These are phyloP conservation scores for Tetrapyrgos nigripes DNA, from an alignment of 1,284 basidiomycete genomes.

Conservation along the genomic window DNA sequence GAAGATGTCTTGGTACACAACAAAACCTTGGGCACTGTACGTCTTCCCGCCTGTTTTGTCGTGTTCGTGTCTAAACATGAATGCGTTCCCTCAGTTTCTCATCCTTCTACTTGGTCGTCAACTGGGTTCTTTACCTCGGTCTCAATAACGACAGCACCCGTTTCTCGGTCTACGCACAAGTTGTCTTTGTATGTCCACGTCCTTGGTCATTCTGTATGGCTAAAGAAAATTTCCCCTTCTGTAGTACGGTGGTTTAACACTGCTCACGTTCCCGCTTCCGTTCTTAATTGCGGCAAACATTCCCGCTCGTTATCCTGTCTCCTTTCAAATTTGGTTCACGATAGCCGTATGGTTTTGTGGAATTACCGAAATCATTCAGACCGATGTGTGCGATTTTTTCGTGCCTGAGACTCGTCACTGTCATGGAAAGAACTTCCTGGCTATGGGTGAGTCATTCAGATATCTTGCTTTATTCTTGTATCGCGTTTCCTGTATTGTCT, in stretches of 20 bases:
- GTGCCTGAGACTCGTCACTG: not conserved
- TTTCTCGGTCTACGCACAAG: slow-evolving; percentile 11
- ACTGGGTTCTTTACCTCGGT: slow-evolving; percentile 33
- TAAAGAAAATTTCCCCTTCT: not conserved
- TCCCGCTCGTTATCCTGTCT: slow-evolving; percentile 30
- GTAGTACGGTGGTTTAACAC: slow-evolving; percentile 28
- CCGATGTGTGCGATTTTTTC: slow-evolving; percentile 28
- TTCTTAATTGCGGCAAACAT: slow-evolving; percentile 42
- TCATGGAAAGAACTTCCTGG: slow-evolving; percentile 27
- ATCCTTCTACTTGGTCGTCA: slow-evolving; percentile 26
- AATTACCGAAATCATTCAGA: slow-evolving; percentile 29
- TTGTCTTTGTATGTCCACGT: not conserved
- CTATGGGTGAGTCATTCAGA: slow-evolving; percentile 24
- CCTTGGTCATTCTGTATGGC: not conserved
- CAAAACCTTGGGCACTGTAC: slow-evolving; percentile 30
- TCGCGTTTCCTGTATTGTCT: not conserved
- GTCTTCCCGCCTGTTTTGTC: slow-evolving; percentile 7
- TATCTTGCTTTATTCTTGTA: not conserved
- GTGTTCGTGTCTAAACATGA: not conserved
- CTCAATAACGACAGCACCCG: slow-evolving; percentile 29
- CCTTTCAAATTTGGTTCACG: slow-evolving; percentile 41
- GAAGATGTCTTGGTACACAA: slow-evolving; percentile 31
- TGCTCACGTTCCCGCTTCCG: slow-evolving; percentile 43
- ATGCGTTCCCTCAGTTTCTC: slow-evolving; percentile 17
- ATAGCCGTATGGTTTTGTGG: slow-evolving; percentile 39